phyloP scores from a whole-genome alignment of 805 yeast genomes.

The Candida ascalaphidarum region DNA sequence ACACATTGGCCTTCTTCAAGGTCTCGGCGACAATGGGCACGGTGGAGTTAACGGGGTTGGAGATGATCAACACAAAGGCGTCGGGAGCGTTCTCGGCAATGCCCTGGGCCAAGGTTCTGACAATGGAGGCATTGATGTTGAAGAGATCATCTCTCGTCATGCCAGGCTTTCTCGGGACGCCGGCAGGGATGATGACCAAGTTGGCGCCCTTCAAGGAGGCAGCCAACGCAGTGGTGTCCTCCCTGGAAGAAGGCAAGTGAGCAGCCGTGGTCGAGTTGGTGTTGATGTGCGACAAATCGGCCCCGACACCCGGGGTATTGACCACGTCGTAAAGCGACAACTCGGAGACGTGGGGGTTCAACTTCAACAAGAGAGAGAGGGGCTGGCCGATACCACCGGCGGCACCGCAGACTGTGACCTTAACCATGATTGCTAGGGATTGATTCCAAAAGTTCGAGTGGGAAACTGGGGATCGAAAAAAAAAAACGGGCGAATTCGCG shows the following conservation, averaged over 20 bases:
- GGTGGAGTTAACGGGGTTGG: conserved; percentile 91
- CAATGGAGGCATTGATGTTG: conserved; percentile 76
- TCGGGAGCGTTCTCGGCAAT: conserved; percentile 66
- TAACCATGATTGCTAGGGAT: too few relatives aligned
- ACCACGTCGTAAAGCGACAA: conserved; percentile 81
- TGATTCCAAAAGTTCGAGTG: too few relatives aligned
- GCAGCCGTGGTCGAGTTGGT: conserved; percentile 55
- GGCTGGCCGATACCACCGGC: conserved; percentile 97
- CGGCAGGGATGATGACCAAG: conserved; percentile 66
- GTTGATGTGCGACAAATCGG: conserved; percentile 79
- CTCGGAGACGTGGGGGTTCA: conserved; percentile 53
- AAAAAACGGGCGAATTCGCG: too few relatives aligned
- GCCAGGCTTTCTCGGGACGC: conserved; percentile 90
- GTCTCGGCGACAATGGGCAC: conserved; percentile 85
- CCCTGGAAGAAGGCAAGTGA: conserved; percentile 49
- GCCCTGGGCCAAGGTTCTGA: conserved; percentile 63
- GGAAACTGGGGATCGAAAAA: too few relatives aligned
- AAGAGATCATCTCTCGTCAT: conserved; percentile 90
- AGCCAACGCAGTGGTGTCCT: conserved; percentile 38
- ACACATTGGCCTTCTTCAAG: conserved; percentile 57
- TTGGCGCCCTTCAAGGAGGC: conserved; percentile 37
- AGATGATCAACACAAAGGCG: conserved; percentile 74
- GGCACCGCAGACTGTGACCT: conserved; percentile 85
- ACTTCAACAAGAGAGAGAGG: conserved; percentile 69
- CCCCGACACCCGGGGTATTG: conserved; percentile 78